Evolutionary conservation across 305 asterid genomes (phyloP).

Genomic region (Petunia hybrid): DNA sequence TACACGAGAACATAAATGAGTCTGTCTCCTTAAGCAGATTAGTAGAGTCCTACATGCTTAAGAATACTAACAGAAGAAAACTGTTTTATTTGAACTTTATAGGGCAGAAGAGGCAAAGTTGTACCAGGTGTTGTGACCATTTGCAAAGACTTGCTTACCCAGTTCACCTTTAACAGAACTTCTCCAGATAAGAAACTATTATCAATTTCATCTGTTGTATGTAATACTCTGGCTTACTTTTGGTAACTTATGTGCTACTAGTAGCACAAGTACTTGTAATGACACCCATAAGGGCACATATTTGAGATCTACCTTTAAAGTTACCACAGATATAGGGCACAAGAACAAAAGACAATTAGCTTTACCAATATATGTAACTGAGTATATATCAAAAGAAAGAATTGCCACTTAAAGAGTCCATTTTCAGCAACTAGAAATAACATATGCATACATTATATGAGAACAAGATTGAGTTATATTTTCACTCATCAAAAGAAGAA

Average conservation of each 20-base stretch:
- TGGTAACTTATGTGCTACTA: too few species aligned
- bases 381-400: not conserved
- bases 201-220: too few species aligned
- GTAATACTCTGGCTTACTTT: too few species aligned
- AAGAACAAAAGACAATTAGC: not conserved
- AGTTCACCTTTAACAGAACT: not conserved
- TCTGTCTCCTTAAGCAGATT: not conserved
- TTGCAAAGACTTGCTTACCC: not conserved
- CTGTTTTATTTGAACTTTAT: conserved; percentile 5
- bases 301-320: conserved; percentile 15
- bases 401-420: conserved; percentile 7
- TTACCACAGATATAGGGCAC: not conserved
- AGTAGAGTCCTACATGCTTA: conserved; percentile 14
- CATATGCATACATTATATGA: not conserved
- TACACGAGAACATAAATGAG: not conserved
- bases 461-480: not conserved
- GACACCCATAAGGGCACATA: too few species aligned
- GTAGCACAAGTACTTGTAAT: too few species aligned
- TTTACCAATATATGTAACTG: conserved; percentile 2
- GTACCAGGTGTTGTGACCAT: conserved; percentile 19
- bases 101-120: conserved; percentile 18
- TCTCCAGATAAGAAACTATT: not conserved
- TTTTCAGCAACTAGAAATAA: conserved; percentile 17
- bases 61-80: not conserved
- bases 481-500: conserved; percentile 16